Percentiles rank a stretch among this genome's conserved stretches.
phyloP scores from a whole-genome alignment of 352 stramenopile genomes.

The Phytophthora sansomeana region DNA sequence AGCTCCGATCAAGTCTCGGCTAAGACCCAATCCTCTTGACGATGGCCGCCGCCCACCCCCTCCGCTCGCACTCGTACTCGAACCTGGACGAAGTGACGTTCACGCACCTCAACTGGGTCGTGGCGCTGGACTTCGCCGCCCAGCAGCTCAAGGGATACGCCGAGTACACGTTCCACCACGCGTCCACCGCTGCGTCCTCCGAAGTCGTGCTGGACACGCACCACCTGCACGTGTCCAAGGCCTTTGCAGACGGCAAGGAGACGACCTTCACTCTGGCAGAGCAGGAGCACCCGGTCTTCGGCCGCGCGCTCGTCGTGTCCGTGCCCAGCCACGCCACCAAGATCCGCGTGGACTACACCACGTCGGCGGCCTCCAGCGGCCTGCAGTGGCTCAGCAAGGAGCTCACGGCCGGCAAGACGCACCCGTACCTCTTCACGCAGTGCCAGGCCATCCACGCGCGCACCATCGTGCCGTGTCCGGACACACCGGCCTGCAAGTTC shows the following conservation, averaged over 20 bases:
- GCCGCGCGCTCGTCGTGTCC: constrained; percentile 59
- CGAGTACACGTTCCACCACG: constrained; percentile 81
- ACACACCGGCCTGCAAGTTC: constrained; percentile 94
- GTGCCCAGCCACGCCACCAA: constrained; percentile 54
- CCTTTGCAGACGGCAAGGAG: constrained; percentile 58
- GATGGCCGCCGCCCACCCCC: constrained; percentile 12
- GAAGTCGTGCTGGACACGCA: constrained; percentile 89
- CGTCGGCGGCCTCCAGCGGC: constrained; percentile 70
- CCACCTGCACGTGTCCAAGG: constrained; percentile 73
- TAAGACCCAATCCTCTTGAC: no score
- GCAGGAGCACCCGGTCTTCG: constrained; percentile 68
- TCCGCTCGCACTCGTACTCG: constrained; percentile 78
- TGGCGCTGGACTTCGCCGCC: constrained; percentile 87
- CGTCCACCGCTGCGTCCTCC: constrained; percentile 22
- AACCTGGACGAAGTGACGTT: constrained; percentile 87
- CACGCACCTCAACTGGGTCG: constrained; percentile 89
- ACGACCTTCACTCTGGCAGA: constrained; percentile 67
- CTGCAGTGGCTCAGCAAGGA: constrained; percentile 93
- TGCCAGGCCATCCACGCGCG: constrained; percentile 95
- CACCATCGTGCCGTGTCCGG: constrained; percentile 94
- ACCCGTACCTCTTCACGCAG: constrained; percentile 96
- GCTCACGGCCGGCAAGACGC: constrained; percentile 94
- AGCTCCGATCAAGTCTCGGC: constrained; percentile 8
- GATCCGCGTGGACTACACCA: constrained; percentile 85
- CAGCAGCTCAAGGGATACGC: constrained; percentile 78